Conservation (phyloP, 345 rosid genomes). For the Eucalyptus regnans region DNA sequence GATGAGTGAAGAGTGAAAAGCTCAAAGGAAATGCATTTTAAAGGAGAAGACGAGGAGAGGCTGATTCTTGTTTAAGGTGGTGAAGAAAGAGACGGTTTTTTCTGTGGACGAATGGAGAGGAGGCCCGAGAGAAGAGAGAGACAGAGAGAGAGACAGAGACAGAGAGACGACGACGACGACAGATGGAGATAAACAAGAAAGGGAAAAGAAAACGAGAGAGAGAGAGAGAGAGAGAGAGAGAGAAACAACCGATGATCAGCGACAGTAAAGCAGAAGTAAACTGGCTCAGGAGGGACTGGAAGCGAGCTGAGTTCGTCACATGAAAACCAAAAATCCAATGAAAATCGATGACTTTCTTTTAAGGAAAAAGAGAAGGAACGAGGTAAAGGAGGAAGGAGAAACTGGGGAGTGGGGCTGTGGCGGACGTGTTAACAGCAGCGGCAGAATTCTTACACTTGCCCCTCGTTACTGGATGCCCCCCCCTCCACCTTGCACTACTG, state of each 20-base stretch:
- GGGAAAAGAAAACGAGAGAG: neutral
- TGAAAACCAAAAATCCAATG: neutral
- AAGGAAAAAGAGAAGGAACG: neutral
- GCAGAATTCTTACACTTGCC: slow-evolving; percentile 26
- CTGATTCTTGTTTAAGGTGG: neutral
- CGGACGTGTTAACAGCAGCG: slow-evolving; percentile 16
- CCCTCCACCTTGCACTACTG: neutral
- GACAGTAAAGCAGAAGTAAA: neutral
- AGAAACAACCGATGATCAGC: neutral
- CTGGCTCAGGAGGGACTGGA: neutral
- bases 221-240: neutral
- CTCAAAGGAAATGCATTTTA: neutral
- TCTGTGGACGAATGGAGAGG: neutral
- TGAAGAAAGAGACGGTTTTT: neutral
- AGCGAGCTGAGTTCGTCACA: neutral
- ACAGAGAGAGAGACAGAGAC: neutral
- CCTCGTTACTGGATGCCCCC: slow-evolving; percentile 1
- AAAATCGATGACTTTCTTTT: neutral
- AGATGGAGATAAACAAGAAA: neutral
- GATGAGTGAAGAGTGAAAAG: neutral
- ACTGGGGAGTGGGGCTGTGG: neutral
- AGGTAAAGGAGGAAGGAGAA: neutral
- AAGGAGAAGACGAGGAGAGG: neutral
- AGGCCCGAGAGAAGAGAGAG: neutral
- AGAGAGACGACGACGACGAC: neutral